Evolutionary conservation across 1,284 basidiomycete genomes (phyloP), one percentile per base, ranked within the genome.

Genomic region (Microbotryum silenes-acaulis): DNA sequence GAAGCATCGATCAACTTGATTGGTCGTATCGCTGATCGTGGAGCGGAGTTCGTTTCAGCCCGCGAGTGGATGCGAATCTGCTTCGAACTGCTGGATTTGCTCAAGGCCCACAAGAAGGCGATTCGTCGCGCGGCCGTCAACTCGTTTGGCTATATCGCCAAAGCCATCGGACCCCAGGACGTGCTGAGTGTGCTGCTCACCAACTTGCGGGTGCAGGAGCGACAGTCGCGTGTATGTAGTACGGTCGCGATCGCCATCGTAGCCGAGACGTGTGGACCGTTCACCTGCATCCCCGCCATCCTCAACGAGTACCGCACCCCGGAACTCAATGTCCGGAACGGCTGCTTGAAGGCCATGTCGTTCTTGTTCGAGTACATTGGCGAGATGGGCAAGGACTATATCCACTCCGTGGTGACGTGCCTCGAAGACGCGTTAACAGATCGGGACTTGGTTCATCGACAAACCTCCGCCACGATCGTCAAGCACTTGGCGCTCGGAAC

Each of bases 41-140:
- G 96, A 63, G 91, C 96, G 47, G 96, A 98, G 77, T 97, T 91
- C 66, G 96, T 98, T 0, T 92, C 92, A 31, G 94, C 96, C 25
- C 85, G 94, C 73, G 96, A 98, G 78, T 98, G 94, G 94, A 98
- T 99, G 96, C 87, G 96, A 73, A 99, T 99, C 76, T 98, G 96
- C 75, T 98, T 98, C 77, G 96, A 99, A 76, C 79, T 99, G 47
- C 83, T 99, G 54, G 96, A 98, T 73, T 80, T 99, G 49, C 82
- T 99, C 72, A 98, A 98, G 76, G 96, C 96, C 9, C 96, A 99
- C 80, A 98, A 98, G 80, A 97, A 97, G 78, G 93, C 90, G 45
- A 98, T 98, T 73, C 88, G 96, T 60, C 89, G 94, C 76, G 96
- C 96, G 0, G 93, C 94, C 20, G 94, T 98, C 78, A 98, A 98